phyloP scores from a whole-genome alignment of 2,329 filamentous ascomycete species.

The Paracoccidioides lutzii region DNA sequence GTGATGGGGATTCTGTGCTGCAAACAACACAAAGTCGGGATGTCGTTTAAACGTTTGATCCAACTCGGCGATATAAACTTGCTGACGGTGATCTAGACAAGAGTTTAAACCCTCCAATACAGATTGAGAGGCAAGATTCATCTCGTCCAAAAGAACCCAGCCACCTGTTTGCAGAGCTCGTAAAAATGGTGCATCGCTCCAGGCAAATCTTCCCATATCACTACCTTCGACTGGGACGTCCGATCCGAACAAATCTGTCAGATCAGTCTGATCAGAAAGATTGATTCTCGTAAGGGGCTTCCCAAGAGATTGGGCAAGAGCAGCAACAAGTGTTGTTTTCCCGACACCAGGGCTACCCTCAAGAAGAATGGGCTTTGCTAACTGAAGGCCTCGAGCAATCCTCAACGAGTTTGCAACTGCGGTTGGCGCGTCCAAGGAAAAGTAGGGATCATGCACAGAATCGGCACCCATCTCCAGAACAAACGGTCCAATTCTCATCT shows the following conservation, averaged over 20 bases:
- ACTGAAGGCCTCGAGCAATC: slow-evolving; percentile 75
- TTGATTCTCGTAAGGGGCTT: slow-evolving; percentile 86
- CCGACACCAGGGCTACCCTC: slow-evolving; percentile 97
- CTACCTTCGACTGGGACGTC: slow-evolving; percentile 93
- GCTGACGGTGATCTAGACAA: slow-evolving; percentile 88
- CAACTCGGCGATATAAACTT: slow-evolving; percentile 89
- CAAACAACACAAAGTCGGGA: slow-evolving; percentile 83
- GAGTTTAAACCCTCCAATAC: slow-evolving; percentile 93
- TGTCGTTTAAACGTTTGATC: slow-evolving; percentile 89
- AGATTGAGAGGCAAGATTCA: slow-evolving; percentile 95
- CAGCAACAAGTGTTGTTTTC: slow-evolving; percentile 85
- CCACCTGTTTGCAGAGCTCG: slow-evolving; percentile 93
- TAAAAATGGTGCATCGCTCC: slow-evolving; percentile 90
- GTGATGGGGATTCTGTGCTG: slow-evolving; percentile 93
- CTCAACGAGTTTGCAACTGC: slow-evolving; percentile 83
- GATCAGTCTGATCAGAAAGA: slow-evolving; percentile 89
- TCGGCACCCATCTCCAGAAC: slow-evolving; percentile 43
- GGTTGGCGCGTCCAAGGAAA: slow-evolving; percentile 79
- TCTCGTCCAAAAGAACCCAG: slow-evolving; percentile 95
- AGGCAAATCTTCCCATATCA: slow-evolving; percentile 78
- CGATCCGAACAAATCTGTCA: slow-evolving; percentile 94
- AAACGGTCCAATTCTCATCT: slow-evolving; percentile 63
- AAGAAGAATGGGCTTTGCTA: slow-evolving; percentile 80
- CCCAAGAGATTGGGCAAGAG: slow-evolving; percentile 66
- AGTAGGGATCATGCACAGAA: slow-evolving; percentile 44